Base-by-base conservation (phyloP, 495 filamentous ascomycete species). In the Penicillium dipodomyicola region DNA sequence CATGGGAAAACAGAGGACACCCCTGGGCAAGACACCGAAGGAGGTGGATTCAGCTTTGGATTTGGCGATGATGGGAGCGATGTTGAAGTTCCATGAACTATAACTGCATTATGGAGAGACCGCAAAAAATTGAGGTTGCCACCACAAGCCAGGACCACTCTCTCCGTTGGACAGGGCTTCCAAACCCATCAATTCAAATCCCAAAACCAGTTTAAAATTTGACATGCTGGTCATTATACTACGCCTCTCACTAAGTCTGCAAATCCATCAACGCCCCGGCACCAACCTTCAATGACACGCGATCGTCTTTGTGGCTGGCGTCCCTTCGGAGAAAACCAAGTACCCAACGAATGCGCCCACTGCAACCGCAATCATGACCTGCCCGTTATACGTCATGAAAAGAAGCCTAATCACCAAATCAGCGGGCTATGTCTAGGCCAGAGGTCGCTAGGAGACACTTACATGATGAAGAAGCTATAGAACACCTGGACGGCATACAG, bases 391-490 rank as follows among this genome's bases (percentile, higher is more conserved):
- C 3, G 95, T 99, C 94, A 99, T 99, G 75, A 99, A 99, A 20
- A 99, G 77, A 59, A 99, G 77, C 94, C 94, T 98, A 44, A 40
- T 39, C 43, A 25, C 43, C 17, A 32, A 30, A n/a, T 54, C n/a
- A 64, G 49, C 30, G 59, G 48, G 3, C 32, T 19, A 32, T 45
- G 17, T 58, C 1, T 1, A 45, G 7, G 20, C 9, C 39, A 20
- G 14, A 20, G 14, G 35, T 47, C 3, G 8, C 17, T n/a, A 2
- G 7, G 23, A 49, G 12, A 46, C 39, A 88, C 91, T 86, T 65
- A 97, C 94, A 99, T 99, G 64, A 99, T 95, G 75, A 99, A 97
- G 65, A 99, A 97, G 47, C 91, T 93, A 75, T 99, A 99, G 67
- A 97, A 99, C 52, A 92, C 93, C 80, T 99, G 94, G 35, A 91